Evolutionary conservation across 768 basidiomycete genomes (phyloP), one percentile per base, ranked within the genome.

Genomic region (Harrya chromipes): DNA sequence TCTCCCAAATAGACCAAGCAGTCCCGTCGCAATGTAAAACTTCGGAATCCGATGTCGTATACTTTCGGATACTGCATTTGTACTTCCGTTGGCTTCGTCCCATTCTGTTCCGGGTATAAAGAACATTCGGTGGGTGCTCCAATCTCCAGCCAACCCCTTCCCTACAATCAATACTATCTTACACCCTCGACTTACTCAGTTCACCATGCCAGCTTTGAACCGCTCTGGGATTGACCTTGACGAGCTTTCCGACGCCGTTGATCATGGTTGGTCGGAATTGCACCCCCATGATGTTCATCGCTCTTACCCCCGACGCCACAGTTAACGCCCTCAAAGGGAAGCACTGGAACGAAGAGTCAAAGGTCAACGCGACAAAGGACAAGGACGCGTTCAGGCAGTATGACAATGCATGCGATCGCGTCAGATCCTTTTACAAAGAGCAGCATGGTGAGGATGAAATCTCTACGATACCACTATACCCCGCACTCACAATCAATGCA

Each of bases 391-490:
- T 89, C 69, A 79, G 87, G 23, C 76, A 87, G 66, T 90, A 89
- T 59, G 83, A 87, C 37, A 74, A 69, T 19, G 87, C 87, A 8
- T 88, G 87, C 59, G 84, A 87, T 46, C 83, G 85, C 46, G 87
- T 90, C 66, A 87, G 84, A 69, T 69, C 72, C 4, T 88, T 89
- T 60, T 90, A 90, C 68, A 81, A 79, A 56, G 85, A 87, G 60
- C 87, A 90, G 58, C 87, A 90, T 50, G 84, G 87, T 87, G 40
- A 5, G 72, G 16, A 40, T 17, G 7, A 0, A n/a, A 20, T 9
- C 24, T 9, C 23, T n/a, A 7, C 1, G 37, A 2, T 13, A 9
- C 2, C n/a, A 29, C 46, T 46, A 17, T 12, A 12, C 21, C 42
- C 44, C 48, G 13, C 33, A 16, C 33, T 33, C 33, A 53, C n/a